Evolutionary conservation across 2,329 filamentous ascomycete genomes (phyloP).

Genomic region (Talaromyces islandicus): DNA sequence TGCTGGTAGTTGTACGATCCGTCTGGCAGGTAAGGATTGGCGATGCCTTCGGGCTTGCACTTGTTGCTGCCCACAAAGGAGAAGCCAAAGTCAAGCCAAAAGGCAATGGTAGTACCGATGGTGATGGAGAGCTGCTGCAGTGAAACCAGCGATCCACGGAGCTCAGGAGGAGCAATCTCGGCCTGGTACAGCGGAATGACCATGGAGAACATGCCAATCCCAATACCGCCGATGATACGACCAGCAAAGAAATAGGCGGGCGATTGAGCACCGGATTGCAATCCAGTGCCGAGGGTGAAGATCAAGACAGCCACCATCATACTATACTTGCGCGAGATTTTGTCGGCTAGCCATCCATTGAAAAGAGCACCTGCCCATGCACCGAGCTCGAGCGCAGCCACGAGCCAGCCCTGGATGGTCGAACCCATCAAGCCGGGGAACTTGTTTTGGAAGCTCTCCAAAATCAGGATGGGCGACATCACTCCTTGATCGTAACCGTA

Average conservation of each 20-base stretch:
- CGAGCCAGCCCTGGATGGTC: constrained; percentile 13
- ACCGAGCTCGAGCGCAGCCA: constrained; percentile 28
- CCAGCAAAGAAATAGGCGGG: constrained; percentile 24
- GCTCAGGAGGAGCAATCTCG: constrained; percentile 16
- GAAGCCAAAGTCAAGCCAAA: constrained; percentile 11
- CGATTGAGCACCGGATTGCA: constrained; percentile 20
- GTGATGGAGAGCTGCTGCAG: constrained; percentile 11
- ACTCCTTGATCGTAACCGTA: constrained; percentile 33
- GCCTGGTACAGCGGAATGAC: constrained; percentile 25
- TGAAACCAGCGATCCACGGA: constrained; percentile 10
- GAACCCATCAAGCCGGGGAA: constrained; percentile 27
- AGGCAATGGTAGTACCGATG: constrained; percentile 11
- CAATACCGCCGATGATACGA: constrained; percentile 22
- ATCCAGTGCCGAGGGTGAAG: constrained; percentile 23
- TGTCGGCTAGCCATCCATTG: constrained; percentile 24
- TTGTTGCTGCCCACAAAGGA: constrained; percentile 7
- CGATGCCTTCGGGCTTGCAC: constrained; percentile 7
- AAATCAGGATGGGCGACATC: constrained; percentile 29
- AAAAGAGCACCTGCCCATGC: constrained; percentile 27
- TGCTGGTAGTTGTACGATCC: constrained; percentile 4
- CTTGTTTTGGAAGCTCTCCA: constrained; percentile 31
- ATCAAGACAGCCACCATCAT: constrained; percentile 29
- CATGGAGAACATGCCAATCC: constrained; percentile 26
- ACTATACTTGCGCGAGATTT: constrained; percentile 25
- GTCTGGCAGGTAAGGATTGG: background rate